Conservation (phyloP, 441 rosid species). For the Adansonia gregorii region DNA sequence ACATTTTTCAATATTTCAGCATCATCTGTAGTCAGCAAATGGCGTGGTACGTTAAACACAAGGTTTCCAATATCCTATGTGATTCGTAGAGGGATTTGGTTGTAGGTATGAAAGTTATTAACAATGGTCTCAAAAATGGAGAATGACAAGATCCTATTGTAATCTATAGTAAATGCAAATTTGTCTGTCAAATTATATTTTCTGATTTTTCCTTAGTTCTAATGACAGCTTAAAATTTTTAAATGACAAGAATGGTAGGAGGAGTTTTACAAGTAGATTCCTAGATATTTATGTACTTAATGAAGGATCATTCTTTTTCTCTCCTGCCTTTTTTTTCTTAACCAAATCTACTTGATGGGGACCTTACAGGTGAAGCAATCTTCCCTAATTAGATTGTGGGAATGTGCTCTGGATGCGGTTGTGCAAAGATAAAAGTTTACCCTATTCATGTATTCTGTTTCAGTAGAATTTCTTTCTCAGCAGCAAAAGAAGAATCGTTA, state of each 20-base stretch:
- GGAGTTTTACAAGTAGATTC: not conserved
- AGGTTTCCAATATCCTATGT: not conserved
- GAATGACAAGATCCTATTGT: not conserved
- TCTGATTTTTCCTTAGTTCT: not conserved
- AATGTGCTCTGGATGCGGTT: conserved; percentile 3
- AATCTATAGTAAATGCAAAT: not conserved
- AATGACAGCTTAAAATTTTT: conserved; percentile 1
- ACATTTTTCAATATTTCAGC: conserved; percentile 98
- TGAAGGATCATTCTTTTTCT: not conserved
- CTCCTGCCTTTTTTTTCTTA: not conserved
- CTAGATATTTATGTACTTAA: not conserved
- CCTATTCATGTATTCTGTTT: not conserved
- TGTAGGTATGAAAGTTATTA: not conserved
- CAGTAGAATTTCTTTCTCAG: not conserved
- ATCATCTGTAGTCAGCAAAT: conserved; percentile 97
- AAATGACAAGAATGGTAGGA: not conserved
- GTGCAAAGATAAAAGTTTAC: not conserved
- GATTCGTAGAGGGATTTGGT: not conserved
- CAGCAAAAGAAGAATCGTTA: not conserved
- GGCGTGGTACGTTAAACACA: conserved; percentile 70
- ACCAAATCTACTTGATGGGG: not conserved
- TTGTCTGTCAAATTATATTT: not conserved
- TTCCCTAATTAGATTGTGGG: not conserved
- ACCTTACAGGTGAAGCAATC: not conserved
- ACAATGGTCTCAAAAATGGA: conserved; percentile 7